Conservation (phyloP, 148 eudicot genomes). For the Oxyria digyna region DNA sequence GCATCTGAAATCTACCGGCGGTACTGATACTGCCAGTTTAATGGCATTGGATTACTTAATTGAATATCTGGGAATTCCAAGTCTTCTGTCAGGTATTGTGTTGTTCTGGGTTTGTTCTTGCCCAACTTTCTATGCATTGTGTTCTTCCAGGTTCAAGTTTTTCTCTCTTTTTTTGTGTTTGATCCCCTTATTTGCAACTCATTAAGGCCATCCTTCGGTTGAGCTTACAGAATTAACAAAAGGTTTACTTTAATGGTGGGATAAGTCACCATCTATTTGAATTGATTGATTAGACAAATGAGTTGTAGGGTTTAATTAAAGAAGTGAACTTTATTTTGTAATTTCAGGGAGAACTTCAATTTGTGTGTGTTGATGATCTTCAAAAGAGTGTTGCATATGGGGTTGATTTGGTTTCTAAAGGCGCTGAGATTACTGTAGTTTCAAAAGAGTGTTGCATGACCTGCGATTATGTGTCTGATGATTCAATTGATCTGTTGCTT, state of each 20-base stretch:
- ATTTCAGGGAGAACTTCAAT: constrained; percentile 79
- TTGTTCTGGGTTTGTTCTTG: background rate
- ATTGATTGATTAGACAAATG: background rate
- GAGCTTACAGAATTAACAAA: background rate
- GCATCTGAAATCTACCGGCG: background rate
- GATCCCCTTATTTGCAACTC: background rate
- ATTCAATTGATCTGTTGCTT: no score
- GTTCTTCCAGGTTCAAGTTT: background rate
- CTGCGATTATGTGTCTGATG: no score
- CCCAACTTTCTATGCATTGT: background rate
- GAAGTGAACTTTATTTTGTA: constrained; percentile 2
- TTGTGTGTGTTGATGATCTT: constrained; percentile 49
- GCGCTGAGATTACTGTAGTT: constrained; percentile 29
- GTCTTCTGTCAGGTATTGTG: background rate
- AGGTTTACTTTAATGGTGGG: background rate
- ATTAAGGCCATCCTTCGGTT: background rate
- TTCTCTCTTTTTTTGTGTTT: background rate
- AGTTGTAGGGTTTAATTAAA: background rate
- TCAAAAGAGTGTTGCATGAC: no score
- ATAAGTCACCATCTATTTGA: background rate
- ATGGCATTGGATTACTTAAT: background rate
- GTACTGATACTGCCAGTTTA: background rate
- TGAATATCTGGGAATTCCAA: background rate
- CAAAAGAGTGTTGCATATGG: constrained; percentile 25
- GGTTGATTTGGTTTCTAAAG: constrained; percentile 27